Base-by-base conservation (phyloP, 306 rosid genomes). In the Sicyos baderoa region DNA sequence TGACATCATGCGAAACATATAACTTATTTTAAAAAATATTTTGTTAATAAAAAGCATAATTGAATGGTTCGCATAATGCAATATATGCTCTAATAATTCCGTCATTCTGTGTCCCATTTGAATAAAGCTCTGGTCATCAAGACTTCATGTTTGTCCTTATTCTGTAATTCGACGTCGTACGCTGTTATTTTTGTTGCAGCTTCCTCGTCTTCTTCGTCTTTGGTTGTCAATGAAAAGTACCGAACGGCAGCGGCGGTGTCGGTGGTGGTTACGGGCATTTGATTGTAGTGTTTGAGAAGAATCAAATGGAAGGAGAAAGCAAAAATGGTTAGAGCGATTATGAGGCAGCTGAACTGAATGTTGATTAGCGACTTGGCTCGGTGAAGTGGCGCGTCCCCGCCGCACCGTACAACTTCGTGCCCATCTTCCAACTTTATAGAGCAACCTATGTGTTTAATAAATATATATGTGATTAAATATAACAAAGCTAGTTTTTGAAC, bases 271-370 rank as follows among this genome's bases (percentile, higher is more conserved):
- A 81, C 77, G 22, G 70, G 18, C 25, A 18, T 0, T 22, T 72
- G 73, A 1, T 75, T 87, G 18, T 78, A 86, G 5, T 72, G 8
- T 65, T 71, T 83, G 3, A 56, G 71, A 85, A 89, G 27, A 73
- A 56, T 7, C 75, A 93, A 69, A 61, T 89, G 80, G 1, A 82
- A 47, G 14, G 76, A 48, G 3, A 89, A 59, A 0, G 80, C 81
- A 1, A 85, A 82, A 74, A 76, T 14, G 3, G 91, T 70, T 4
- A 83, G 49, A 0, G 37, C 75, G 9, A 85, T 81, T 49, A 93
- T 45, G 56, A 47, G 80, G 95, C 95, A 93, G 49, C 96, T 93
- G 75, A 89, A 93, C 8, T 75, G 79, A 29, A 93, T 79, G 63
- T 79, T 86, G 9, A 93, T 81, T 2, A 93, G 76, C 0, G 97